phyloP scores from a whole-genome alignment of 2,329 filamentous ascomycete species.

The Aspergillus novofumigatus region DNA sequence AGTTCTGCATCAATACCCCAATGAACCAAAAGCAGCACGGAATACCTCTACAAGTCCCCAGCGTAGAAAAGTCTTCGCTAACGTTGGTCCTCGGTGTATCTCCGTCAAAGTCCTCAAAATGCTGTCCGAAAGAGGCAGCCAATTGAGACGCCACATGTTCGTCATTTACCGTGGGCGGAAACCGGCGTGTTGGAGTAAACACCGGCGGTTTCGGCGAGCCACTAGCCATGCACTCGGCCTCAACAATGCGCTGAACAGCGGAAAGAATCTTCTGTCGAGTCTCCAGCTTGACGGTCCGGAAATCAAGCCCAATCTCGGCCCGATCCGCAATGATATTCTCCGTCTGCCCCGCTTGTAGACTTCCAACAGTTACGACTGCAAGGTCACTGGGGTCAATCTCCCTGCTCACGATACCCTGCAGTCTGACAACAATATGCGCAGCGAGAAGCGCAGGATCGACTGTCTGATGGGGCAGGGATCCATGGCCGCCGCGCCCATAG shows the following conservation, averaged over 20 bases:
- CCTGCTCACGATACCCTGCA: slow-evolving; percentile 58
- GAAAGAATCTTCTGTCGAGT: slow-evolving; percentile 47
- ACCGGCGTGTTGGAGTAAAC: slow-evolving; percentile 46
- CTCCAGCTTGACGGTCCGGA: slow-evolving; percentile 45
- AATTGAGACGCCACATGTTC: slow-evolving; percentile 40
- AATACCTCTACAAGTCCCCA: slow-evolving; percentile 48
- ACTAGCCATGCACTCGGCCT: slow-evolving; percentile 51
- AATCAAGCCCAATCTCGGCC: slow-evolving; percentile 53
- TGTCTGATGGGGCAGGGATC: slow-evolving; percentile 51
- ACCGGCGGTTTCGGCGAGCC: slow-evolving; percentile 47
- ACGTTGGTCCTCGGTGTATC: slow-evolving; percentile 31
- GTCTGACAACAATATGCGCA: slow-evolving; percentile 50
- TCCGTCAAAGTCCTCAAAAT: slow-evolving; percentile 43
- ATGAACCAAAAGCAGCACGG: slow-evolving; percentile 56
- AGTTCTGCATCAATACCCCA: slow-evolving; percentile 50
- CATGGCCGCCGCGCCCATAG: slow-evolving; percentile 57
- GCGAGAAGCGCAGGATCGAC: slow-evolving; percentile 59
- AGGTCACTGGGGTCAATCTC: slow-evolving; percentile 51
- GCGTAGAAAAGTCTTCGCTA: slow-evolving; percentile 57
- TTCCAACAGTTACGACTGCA: slow-evolving; percentile 57
- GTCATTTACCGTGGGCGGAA: slow-evolving; percentile 55
- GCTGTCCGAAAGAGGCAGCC: slow-evolving; percentile 41
- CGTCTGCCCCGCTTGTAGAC: slow-evolving; percentile 55
- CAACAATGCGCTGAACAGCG: slow-evolving; percentile 52
- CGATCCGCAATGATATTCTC: slow-evolving; percentile 58